A percentile compares a stretch with the other conserved stretches of the same genome.
These are phyloP conservation scores for Ajuga chamaepitys DNA, from an alignment of 257 asterid species.

Conservation along the genomic window DNA sequence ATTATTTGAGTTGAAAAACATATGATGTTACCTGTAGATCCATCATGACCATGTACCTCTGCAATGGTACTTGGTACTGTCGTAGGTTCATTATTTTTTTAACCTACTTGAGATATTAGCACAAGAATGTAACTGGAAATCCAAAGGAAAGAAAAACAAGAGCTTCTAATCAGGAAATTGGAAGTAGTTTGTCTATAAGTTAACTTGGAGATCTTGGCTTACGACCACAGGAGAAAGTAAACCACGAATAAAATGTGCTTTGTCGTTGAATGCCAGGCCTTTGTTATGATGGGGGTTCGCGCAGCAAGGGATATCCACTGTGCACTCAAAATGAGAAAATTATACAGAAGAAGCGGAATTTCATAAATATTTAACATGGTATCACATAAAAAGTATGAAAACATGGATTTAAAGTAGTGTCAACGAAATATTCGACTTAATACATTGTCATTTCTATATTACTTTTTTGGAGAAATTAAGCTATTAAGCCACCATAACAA, in stretches of 20 bases:
- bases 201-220: no score
- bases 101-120: conserved; percentile 36
- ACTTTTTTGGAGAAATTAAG: not conserved
- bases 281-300: conserved; percentile 89
- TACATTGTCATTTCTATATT: not conserved
- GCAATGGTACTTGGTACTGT: conserved; percentile 61
- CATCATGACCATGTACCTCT: conserved; percentile 80
- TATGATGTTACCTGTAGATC: conserved; percentile 60
- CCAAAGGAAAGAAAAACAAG: not conserved
- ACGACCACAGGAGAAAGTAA: conserved; percentile 82
- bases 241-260: conserved; percentile 83
- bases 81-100: conserved; percentile 72
- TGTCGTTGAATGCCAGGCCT: conserved; percentile 87
- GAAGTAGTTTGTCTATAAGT: no score
- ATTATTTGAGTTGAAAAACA: not conserved
- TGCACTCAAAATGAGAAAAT: conserved; percentile 1
- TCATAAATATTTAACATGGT: not conserved
- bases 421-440: not conserved
- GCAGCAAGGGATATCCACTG: conserved; percentile 92
- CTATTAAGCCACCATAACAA: not conserved
- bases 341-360: not conserved
- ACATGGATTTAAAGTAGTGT: not conserved
- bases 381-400: not conserved
- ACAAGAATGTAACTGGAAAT: conserved; percentile 6
- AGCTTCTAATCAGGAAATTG: no score